phyloP scores from a whole-genome alignment of 2,329 filamentous ascomycete species.

The Sclerotinia subarctica region DNA sequence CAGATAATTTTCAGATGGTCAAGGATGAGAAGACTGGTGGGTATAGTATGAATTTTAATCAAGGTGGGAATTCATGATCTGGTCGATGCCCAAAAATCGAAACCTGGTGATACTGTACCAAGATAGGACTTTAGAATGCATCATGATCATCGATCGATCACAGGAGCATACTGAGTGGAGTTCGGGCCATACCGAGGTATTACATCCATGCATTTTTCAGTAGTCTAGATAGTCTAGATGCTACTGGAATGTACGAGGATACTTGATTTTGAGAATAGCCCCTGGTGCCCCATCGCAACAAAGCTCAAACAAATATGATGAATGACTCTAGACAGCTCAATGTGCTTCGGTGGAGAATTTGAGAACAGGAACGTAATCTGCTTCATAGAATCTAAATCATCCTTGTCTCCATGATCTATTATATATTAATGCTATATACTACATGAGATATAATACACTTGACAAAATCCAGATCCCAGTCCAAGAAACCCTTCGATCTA shows the following conservation, averaged over 20 bases:
- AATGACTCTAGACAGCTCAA: background rate
- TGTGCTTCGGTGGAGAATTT: background rate
- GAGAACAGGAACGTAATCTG: background rate
- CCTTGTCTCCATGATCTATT: background rate
- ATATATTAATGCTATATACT: background rate
- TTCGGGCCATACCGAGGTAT: background rate
- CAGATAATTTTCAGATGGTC: slow-evolving; percentile 90
- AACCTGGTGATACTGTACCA: background rate
- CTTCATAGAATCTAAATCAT: background rate
- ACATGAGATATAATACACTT: background rate
- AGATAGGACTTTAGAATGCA: background rate
- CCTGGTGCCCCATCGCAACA: background rate
- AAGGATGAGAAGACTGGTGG: slow-evolving; percentile 87
- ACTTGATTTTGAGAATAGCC: background rate
- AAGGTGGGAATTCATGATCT: slow-evolving; percentile 28
- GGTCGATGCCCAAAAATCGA: background rate
- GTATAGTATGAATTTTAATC: slow-evolving; percentile 85
- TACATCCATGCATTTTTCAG: background rate
- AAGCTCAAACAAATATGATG: background rate
- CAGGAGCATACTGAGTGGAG: background rate
- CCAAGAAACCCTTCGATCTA: too few relatives aligned
- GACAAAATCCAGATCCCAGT: too few relatives aligned
- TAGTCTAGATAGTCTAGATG: background rate
- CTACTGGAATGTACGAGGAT: background rate
- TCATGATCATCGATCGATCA: background rate